Evolutionary conservation across 441 rosid species (phyloP), one percentile per base, ranked within the genome.

Genomic region (Rhodomyrtus psidioides): DNA sequence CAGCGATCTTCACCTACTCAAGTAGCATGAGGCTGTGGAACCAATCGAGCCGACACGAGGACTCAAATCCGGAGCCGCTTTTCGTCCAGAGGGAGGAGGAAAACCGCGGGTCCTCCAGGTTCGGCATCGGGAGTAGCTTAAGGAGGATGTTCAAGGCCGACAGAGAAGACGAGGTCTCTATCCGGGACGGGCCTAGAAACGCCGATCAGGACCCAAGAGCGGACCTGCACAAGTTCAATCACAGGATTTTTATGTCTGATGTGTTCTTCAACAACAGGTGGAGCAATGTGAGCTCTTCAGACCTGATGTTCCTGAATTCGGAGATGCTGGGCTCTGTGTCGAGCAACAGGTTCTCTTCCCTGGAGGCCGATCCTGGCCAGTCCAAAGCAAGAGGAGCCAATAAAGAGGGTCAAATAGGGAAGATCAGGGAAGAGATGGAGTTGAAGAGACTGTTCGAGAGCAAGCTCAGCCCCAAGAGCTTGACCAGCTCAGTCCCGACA

Each of bases 121-220:
- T 94, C 85, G 91, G 94, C 90, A 84, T 94, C 62, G 96, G 97
- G 86, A 92, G 90, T 88, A 95, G 98, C 92, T 94, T 94, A 27
- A 83, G 96, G 57, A 94, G 90, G 85, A 82, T 83, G 12, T 87
- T 88, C 30, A 91, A 92, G 55, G 70, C 83, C 10, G 19, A 85
- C 8, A 90, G 87, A 27, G 95, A 93, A 7, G 92, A 89, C 57
- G 57, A 90, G 49, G n/a, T 65, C 79, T 10, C 79, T 30, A 91
- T 88, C 81, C 90, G 85, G 26, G 91, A 86, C 14, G 90, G 83
- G n/a, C 86, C 19, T 23, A 88, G 28, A 53, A 86, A 58, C 4
- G 14, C 42, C 2, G 46, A 34, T 19, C 79, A 34, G 15, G 79
- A 34, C 26, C 79, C 15, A 3, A 21, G n/a, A 34, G 79, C 0